phyloP scores from a whole-genome alignment of 306 rosid species.

The Bauhinia variegata region DNA sequence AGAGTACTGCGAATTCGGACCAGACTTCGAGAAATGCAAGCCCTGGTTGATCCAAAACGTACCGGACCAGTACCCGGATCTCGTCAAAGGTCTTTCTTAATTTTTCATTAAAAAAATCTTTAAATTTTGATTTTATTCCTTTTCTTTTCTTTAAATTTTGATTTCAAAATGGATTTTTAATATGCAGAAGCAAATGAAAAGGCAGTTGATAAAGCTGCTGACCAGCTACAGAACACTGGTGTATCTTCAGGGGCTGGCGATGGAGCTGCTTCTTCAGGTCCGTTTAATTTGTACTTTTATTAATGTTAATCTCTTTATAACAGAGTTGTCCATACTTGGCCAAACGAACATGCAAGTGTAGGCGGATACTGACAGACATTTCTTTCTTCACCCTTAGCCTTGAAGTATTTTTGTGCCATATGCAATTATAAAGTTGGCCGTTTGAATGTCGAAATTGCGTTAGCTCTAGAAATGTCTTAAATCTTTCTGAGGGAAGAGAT shows the following conservation, averaged over 20 bases:
- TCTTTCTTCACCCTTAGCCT: no score
- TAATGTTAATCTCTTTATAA: no score
- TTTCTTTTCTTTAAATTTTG: neutral
- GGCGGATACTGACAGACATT: no score
- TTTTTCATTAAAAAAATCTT: neutral
- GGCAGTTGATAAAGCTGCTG: conserved; percentile 69
- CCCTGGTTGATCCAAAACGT: conserved; percentile 98
- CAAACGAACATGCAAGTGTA: no score
- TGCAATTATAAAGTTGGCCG: no score
- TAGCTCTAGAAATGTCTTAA: no score
- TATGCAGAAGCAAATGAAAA: conserved; percentile 66
- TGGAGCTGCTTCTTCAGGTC: conserved; percentile 92
- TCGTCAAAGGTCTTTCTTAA: conserved; percentile 58
- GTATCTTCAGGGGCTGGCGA: conserved; percentile 60
- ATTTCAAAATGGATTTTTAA: neutral
- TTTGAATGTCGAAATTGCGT: no score
- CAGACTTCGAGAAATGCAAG: conserved; percentile 95
- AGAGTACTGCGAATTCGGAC: conserved; percentile 93
- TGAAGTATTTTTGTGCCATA: no score
- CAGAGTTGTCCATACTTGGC: no score
- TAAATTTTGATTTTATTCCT: neutral
- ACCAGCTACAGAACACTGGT: conserved; percentile 67
- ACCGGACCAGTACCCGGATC: conserved; percentile 83
- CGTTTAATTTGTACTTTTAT: neutral
- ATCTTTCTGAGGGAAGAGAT: no score